These are phyloP conservation scores for Strigomonas oncopelti DNA, from an alignment of 208 protist species.

Conservation along the genomic window DNA sequence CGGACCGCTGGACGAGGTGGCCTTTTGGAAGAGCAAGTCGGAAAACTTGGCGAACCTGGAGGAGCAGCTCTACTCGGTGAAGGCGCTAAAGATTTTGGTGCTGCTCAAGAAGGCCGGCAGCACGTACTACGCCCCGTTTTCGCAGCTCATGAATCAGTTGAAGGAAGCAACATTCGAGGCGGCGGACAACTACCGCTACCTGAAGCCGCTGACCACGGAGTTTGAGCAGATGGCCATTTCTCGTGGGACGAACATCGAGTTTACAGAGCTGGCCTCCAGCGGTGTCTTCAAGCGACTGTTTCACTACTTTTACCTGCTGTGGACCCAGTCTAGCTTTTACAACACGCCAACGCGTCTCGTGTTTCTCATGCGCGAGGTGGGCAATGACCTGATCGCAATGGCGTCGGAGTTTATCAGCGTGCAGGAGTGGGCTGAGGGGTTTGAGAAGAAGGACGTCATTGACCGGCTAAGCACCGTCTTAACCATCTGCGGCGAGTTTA, in stretches of 20 bases:
- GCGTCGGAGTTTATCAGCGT: constrained; percentile 88
- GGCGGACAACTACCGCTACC: constrained; percentile 89
- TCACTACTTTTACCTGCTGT: constrained; percentile 92
- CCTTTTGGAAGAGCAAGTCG: constrained; percentile 94
- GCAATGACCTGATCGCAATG: constrained; percentile 94
- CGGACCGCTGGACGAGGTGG: constrained; percentile 91
- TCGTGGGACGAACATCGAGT: constrained; percentile 50
- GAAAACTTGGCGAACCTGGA: constrained; percentile 90
- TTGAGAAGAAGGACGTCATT: constrained; percentile 93
- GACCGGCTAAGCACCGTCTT: constrained; percentile 82
- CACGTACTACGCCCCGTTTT: constrained; percentile 87
- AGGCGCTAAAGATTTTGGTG: constrained; percentile 90
- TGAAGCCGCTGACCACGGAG: constrained; percentile 81
- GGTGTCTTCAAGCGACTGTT: constrained; percentile 88
- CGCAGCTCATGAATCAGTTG: constrained; percentile 85
- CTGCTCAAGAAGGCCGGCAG: constrained; percentile 88
- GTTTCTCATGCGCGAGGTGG: constrained; percentile 92
- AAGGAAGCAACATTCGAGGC: constrained; percentile 84
- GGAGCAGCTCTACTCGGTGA: constrained; percentile 91
- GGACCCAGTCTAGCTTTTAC: constrained; percentile 92
- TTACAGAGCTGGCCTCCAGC: constrained; percentile 71
- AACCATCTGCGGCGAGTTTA: constrained; percentile 89
- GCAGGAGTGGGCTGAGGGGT: constrained; percentile 86
- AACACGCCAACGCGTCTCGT: constrained; percentile 90
- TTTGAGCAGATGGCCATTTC: constrained; percentile 81